Conservation (phyloP, 2,329 filamentous ascomycete genomes). For the Ilyonectria destructans region DNA sequence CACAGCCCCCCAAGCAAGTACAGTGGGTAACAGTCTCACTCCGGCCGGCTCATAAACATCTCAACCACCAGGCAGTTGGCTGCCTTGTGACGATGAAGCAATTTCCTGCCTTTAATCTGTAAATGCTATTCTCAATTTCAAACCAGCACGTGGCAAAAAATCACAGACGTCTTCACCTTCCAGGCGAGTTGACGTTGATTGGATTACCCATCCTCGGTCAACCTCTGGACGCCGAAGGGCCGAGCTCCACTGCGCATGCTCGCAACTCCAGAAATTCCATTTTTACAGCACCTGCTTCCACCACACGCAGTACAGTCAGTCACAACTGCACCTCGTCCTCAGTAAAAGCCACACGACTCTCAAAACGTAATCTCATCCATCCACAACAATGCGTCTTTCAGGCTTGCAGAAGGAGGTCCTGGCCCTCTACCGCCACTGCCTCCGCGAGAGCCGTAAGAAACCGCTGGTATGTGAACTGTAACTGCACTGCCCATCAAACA, state of each 20-base stretch:
- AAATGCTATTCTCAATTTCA: not conserved
- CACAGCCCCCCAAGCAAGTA: slow-evolving; percentile 1
- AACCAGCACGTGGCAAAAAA: not conserved
- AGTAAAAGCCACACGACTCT: not conserved
- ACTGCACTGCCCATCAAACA: not conserved
- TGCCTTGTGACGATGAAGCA: not conserved
- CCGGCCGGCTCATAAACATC: not conserved
- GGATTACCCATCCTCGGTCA: slow-evolving; percentile 19
- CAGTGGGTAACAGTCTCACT: not conserved
- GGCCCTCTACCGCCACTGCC: slow-evolving; percentile 86
- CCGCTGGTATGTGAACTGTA: slow-evolving; percentile 70
- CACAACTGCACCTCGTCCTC: not conserved
- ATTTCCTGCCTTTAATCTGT: too few relatives aligned
- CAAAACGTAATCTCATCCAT: not conserved
- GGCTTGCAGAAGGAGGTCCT: slow-evolving; percentile 94
- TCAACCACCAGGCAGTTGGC: not conserved
- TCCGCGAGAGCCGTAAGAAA: slow-evolving; percentile 87
- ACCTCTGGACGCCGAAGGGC: slow-evolving; percentile 23
- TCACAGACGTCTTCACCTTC: not conserved
- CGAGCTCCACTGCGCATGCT: slow-evolving; percentile 26
- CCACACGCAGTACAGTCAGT: not conserved
- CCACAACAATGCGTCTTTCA: slow-evolving; percentile 67
- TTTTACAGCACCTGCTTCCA: not conserved
- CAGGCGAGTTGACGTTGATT: slow-evolving; percentile 2
- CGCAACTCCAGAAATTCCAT: slow-evolving; percentile 9